These are phyloP conservation scores for Krasilnikovozyma curviuscula DNA, from an alignment of 768 basidiomycete genomes.

Conservation along the genomic window DNA sequence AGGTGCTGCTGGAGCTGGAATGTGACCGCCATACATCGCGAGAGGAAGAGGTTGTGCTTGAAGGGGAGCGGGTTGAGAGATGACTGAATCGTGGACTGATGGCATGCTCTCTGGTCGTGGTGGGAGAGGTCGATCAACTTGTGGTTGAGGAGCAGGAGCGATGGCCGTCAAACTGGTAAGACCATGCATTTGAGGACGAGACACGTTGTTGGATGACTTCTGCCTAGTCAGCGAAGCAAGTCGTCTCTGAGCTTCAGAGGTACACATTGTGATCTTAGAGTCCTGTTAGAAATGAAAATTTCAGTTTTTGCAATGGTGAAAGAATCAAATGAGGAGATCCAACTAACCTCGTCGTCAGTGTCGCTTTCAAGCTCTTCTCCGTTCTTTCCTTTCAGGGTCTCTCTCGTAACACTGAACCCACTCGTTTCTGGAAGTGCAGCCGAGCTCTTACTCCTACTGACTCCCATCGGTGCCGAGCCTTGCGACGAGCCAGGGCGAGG, in stretches of 20 bases:
- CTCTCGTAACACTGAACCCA: slow-evolving; percentile 4
- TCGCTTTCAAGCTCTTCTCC: slow-evolving; percentile 6
- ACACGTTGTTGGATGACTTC: neutral
- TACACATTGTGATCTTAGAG: slow-evolving; percentile 2
- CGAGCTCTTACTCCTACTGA: slow-evolving; percentile 1
- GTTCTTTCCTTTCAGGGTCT: neutral
- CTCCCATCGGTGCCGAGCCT: neutral
- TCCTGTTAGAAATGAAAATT: too few relatives aligned
- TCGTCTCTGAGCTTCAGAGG: slow-evolving; percentile 10
- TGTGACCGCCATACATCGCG: slow-evolving; percentile 41
- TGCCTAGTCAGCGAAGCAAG: slow-evolving; percentile 1
- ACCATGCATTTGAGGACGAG: neutral
- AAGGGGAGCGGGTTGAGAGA: neutral
- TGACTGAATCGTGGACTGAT: neutral
- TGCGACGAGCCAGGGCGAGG: too few relatives aligned
- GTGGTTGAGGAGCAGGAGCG: neutral
- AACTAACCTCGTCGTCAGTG: slow-evolving; percentile 6
- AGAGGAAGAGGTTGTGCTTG: neutral
- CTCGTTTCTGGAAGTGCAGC: slow-evolving; percentile 6
- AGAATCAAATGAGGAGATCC: neutral
- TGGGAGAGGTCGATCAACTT: slow-evolving; percentile 5
- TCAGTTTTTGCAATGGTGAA: too few relatives aligned
- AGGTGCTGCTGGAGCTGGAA: slow-evolving; percentile 35
- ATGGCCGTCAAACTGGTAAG: slow-evolving; percentile 4
- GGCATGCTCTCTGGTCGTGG: neutral